Evolutionary conservation across 2,329 filamentous ascomycete species (phyloP).

Genomic region (Chrysoporthe deuterocubensis): DNA sequence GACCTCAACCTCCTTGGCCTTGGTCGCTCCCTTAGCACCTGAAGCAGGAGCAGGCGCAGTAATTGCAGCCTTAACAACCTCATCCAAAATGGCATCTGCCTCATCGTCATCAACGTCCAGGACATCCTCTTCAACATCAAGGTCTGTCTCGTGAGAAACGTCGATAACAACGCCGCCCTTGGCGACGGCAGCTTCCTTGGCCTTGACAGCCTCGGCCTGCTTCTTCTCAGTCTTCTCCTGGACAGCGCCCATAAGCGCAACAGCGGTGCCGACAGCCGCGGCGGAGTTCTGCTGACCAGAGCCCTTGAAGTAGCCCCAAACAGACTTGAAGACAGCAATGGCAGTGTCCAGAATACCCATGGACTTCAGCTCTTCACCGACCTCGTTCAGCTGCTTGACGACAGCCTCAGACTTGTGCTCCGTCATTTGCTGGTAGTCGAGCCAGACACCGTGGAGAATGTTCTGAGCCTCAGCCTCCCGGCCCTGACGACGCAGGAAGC

Average conservation of each 20-base stretch:
- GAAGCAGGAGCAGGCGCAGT: conserved; percentile 14
- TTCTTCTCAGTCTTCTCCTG: conserved; percentile 28
- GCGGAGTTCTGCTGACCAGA: conserved; percentile 29
- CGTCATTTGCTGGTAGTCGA: conserved; percentile 30
- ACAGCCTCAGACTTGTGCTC: conserved; percentile 29
- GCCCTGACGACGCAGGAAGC: conserved; percentile 30
- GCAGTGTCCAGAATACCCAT: conserved; percentile 30
- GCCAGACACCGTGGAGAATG: conserved; percentile 31
- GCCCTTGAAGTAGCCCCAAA: conserved; percentile 31
- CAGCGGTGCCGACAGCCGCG: conserved; percentile 28
- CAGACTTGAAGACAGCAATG: conserved; percentile 30
- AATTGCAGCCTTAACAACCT: conserved; percentile 26
- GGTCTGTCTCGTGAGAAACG: conserved; percentile 20
- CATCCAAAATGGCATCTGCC: conserved; percentile 27
- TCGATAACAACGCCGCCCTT: conserved; percentile 25
- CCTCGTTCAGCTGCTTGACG: conserved; percentile 30
- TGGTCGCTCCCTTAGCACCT: conserved; percentile 11
- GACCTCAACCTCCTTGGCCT: conserved; percentile 26
- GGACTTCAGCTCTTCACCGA: conserved; percentile 30
- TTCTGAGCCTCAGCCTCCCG: conserved; percentile 30
- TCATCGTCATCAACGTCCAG: conserved; percentile 26
- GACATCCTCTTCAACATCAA: conserved; percentile 25
- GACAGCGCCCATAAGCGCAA: conserved; percentile 27
- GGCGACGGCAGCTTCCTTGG: conserved; percentile 20
- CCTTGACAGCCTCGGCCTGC: conserved; percentile 26